phyloP scores from a whole-genome alignment of 345 rosid genomes.

The Syzygium aqueum region DNA sequence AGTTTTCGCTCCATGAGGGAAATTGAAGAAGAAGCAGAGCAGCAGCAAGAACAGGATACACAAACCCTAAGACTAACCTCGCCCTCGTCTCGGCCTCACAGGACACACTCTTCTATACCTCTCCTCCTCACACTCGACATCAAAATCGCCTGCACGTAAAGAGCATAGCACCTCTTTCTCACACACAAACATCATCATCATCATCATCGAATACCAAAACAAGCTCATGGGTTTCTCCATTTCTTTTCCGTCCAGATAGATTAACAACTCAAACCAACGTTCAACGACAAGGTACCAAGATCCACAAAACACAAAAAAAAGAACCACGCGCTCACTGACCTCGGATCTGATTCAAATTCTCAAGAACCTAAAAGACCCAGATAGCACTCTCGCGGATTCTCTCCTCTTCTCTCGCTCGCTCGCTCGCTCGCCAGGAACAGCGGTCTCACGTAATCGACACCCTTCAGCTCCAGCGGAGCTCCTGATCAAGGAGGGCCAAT shows the following conservation, averaged over 20 bases:
- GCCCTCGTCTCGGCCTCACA: conserved; percentile 1
- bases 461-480: not conserved
- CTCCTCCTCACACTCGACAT: conserved; percentile 3
- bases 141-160: not conserved
- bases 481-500: not conserved
- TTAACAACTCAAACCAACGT: not conserved
- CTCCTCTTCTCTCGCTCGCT: not conserved
- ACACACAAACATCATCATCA: not conserved
- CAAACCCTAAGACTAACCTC: conserved; percentile 3
- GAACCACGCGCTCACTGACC: conserved; percentile 10
- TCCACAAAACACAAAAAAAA: not conserved
- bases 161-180: conserved; percentile 12
- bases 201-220: conserved; percentile 6
- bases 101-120: conserved; percentile 6
- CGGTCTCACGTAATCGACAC: not conserved
- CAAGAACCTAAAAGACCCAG: not conserved
- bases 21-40: not conserved
- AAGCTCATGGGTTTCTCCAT: conserved; percentile 8
- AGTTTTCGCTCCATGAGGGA: conserved; percentile 15
- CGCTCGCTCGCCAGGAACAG: not conserved
- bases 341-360: conserved; percentile 9
- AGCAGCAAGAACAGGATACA: not conserved
- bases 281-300: not conserved
- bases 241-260: not conserved
- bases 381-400: not conserved